phyloP scores from a whole-genome alignment of 2,329 filamentous ascomycete species.

The Verticillium zaregamsianum region DNA sequence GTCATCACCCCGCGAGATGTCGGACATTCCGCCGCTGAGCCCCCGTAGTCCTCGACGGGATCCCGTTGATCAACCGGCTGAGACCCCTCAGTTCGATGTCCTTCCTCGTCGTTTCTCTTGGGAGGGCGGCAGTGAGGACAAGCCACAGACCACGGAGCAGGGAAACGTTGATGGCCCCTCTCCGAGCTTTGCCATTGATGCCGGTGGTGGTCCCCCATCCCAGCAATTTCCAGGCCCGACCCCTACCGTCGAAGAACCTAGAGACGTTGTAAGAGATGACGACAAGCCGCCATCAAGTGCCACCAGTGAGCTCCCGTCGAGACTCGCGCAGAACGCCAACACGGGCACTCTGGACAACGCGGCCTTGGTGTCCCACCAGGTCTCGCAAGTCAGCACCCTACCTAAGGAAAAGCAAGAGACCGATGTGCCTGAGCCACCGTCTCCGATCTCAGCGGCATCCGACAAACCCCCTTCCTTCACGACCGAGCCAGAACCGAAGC shows the following conservation, averaged over 20 bases:
- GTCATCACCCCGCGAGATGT: neutral
- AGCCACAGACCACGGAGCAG: neutral
- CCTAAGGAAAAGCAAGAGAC: constrained; percentile 17
- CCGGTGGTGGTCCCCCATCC: neutral
- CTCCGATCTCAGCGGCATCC: constrained; percentile 35
- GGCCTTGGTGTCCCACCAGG: constrained; percentile 24
- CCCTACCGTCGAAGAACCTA: neutral
- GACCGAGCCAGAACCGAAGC: neutral
- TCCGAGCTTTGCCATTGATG: neutral
- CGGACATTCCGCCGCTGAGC: constrained; percentile 9
- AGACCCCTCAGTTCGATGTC: neutral
- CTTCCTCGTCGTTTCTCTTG: constrained; percentile 34
- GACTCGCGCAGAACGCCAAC: neutral
- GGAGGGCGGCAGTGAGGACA: constrained; percentile 27
- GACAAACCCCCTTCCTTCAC: constrained; percentile 20
- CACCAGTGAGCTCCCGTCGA: neutral
- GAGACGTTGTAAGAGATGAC: neutral
- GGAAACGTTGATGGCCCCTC: neutral
- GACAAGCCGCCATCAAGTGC: neutral
- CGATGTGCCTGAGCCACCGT: constrained; percentile 32
- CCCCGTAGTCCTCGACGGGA: constrained; percentile 8
- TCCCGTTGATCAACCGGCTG: neutral
- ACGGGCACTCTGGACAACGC: neutral
- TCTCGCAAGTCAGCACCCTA: constrained; percentile 31
- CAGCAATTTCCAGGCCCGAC: neutral